Percentiles rank a stretch among this genome's conserved stretches.
Conservation (phyloP, 2,329 filamentous ascomycete genomes). For the Curvularia lunata region DNA sequence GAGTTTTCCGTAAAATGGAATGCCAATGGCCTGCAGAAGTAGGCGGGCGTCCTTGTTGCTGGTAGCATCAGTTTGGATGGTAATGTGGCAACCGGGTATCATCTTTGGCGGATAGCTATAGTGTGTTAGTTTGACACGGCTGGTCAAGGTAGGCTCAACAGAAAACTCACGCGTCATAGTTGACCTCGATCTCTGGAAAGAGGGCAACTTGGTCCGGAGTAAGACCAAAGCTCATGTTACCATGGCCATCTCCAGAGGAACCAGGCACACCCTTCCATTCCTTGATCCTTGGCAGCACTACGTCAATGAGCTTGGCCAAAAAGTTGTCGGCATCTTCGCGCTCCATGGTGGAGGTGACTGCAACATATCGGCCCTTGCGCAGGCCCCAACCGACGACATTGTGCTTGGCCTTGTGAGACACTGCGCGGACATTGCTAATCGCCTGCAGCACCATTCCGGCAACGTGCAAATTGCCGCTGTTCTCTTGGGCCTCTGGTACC, state of each 20-base stretch:
- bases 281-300: constrained; percentile 94
- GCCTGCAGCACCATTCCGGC: constrained; percentile 84
- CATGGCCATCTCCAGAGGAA: constrained; percentile 81
- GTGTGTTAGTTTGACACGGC: constrained; percentile 14
- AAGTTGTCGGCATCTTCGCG: constrained; percentile 90
- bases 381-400: constrained; percentile 79
- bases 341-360: constrained; percentile 77
- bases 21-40: constrained; percentile 72
- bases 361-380: constrained; percentile 71
- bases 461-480: constrained; percentile 78
- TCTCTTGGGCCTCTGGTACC: constrained; percentile 70
- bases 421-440: constrained; percentile 78
- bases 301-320: constrained; percentile 83
- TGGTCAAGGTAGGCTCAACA: not conserved
- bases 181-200: constrained; percentile 94
- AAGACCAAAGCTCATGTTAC: constrained; percentile 86
- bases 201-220: constrained; percentile 74
- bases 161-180: constrained; percentile 80
- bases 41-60: constrained; percentile 85
- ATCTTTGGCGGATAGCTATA: constrained; percentile 69
- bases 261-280: constrained; percentile 86
- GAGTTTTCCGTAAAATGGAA: constrained; percentile 83
- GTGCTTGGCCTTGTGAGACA: constrained; percentile 71
- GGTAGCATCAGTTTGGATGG: constrained; percentile 81
- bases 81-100: constrained; percentile 85